Conservation (phyloP, 345 rosid species). For the Ricinus communis region DNA sequence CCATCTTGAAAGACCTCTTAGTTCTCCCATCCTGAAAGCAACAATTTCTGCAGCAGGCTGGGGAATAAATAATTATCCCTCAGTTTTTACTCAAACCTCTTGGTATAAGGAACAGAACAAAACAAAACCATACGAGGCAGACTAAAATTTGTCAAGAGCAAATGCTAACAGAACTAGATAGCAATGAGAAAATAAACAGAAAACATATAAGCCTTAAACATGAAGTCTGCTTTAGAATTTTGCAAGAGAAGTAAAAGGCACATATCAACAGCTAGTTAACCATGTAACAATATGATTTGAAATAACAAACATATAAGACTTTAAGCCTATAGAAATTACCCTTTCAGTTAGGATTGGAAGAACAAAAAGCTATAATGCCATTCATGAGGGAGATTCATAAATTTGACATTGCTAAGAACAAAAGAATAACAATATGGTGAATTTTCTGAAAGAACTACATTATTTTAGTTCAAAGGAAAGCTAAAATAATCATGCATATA, state of each 20-base stretch:
- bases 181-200: background rate
- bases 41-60: constrained; percentile 97
- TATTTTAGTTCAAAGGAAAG: background rate
- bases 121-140: constrained; percentile 20
- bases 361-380: background rate
- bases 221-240: background rate
- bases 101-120: constrained; percentile 19
- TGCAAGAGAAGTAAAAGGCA: background rate
- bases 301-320: too few species aligned
- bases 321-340: background rate
- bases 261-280: too few species aligned
- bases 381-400: background rate
- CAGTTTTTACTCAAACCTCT: constrained; percentile 34
- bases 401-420: background rate
- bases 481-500: background rate
- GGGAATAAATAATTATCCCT: constrained; percentile 40
- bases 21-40: constrained; percentile 92
- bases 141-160: constrained; percentile 5
- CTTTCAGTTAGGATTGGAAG: background rate
- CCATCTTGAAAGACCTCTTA: constrained; percentile 92
- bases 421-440: too few species aligned
- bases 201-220: background rate
- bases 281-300: too few species aligned
- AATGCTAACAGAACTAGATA: constrained; percentile 2
- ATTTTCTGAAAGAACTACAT: too few species aligned